Evolutionary conservation across 148 eudicot genomes (phyloP).

Genomic region (Mesembryanthemum crystallinum): DNA sequence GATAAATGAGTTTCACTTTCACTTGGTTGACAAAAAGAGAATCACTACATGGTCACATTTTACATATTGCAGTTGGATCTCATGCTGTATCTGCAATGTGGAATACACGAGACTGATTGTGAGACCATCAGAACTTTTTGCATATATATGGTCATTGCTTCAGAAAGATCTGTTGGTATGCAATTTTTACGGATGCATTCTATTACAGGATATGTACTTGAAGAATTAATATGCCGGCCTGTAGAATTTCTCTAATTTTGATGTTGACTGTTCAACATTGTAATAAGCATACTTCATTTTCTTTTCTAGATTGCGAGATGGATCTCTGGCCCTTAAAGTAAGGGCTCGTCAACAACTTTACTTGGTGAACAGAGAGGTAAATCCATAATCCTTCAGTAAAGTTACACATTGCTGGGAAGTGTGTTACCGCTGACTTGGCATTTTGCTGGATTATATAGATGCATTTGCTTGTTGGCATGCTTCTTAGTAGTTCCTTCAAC

Average conservation of each 20-base stretch:
- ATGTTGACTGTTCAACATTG: neutral
- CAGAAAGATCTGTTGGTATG: neutral
- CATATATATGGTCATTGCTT: neutral
- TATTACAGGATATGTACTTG: neutral
- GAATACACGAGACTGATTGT: neutral
- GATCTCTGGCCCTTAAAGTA: neutral
- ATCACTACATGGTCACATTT: neutral
- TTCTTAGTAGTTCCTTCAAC: neutral
- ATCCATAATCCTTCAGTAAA: neutral
- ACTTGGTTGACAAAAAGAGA: neutral
- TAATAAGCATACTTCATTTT: neutral
- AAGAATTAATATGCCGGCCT: neutral
- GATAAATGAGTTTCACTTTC: neutral
- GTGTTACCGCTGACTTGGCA: neutral
- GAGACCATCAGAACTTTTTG: neutral
- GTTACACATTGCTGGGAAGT: neutral
- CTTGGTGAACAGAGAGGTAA: neutral
- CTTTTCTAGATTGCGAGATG: neutral
- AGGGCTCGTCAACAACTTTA: neutral
- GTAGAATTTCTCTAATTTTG: neutral
- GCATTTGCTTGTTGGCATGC: neutral
- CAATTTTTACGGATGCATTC: neutral
- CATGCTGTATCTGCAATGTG: neutral
- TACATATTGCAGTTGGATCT: neutral
- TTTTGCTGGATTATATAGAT: neutral